phyloP scores from a whole-genome alignment of 2,329 filamentous ascomycete species.

The Phoma sp. region DNA sequence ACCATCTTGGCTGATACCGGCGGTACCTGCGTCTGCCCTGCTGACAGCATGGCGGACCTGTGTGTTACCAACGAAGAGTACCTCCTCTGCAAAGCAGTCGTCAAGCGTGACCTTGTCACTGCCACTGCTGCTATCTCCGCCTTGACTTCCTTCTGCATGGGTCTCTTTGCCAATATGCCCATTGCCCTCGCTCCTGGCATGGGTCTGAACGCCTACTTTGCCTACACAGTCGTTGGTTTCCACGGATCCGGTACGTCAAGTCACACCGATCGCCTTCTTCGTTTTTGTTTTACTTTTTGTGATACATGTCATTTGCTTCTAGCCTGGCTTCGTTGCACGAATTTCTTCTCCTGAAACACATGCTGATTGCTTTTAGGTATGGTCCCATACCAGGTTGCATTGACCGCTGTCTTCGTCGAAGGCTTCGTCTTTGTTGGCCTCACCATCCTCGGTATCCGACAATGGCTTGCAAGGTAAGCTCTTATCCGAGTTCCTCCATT shows the following conservation, averaged over 20 bases:
- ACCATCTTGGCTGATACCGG: constrained; percentile 75
- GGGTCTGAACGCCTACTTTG: constrained; percentile 88
- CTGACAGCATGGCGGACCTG: constrained; percentile 55
- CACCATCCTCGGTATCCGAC: constrained; percentile 74
- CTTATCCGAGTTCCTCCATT: constrained; percentile 6
- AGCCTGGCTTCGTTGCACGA: constrained; percentile 4
- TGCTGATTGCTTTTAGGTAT: constrained; percentile 45
- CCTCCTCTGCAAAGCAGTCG: constrained; percentile 64
- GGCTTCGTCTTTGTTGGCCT: constrained; percentile 84
- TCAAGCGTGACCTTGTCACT: constrained; percentile 82
- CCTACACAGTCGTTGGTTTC: constrained; percentile 80
- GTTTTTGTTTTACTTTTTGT: constrained; percentile 26
- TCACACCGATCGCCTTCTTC: constrained; percentile 18
- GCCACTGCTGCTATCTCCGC: constrained; percentile 85
- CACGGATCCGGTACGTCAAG: constrained; percentile 68
- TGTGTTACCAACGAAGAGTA: constrained; percentile 67
- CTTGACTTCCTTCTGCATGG: constrained; percentile 83
- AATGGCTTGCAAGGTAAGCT: constrained; percentile 64
- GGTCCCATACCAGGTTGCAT: constrained; percentile 76
- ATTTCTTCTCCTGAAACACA: constrained; percentile 11
- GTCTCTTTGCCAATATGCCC: constrained; percentile 81
- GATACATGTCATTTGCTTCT: constrained; percentile 17
- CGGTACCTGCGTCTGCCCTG: constrained; percentile 76
- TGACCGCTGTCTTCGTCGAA: constrained; percentile 89
- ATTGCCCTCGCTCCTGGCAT: constrained; percentile 77